Percentiles rank a stretch among this genome's conserved stretches.
phyloP scores from a whole-genome alignment of 2,329 filamentous ascomycete genomes.

The Cytospora paraplurivora region DNA sequence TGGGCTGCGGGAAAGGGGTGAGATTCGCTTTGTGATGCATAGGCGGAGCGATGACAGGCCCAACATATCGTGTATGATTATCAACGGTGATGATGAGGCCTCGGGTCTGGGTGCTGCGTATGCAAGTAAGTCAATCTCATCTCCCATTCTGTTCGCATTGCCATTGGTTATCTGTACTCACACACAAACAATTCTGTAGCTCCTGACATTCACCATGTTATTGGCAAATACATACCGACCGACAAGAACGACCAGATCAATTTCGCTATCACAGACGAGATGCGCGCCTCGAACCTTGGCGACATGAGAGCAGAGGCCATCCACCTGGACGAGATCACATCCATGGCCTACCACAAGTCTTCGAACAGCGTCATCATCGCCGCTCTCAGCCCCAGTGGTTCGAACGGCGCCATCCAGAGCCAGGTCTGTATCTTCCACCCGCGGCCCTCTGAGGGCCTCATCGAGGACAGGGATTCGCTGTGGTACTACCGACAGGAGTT shows the following conservation, averaged over 20 bases:
- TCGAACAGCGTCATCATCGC: conserved; percentile 48
- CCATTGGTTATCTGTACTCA: conserved; percentile 1
- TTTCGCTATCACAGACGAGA: conserved; percentile 5
- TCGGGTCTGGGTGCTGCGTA: conserved; percentile 47
- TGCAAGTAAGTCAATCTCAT: conserved; percentile 27
- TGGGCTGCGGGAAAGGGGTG: conserved; percentile 45
- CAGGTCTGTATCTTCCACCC: conserved; percentile 48
- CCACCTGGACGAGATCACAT: conserved; percentile 46
- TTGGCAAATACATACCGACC: conserved; percentile 46
- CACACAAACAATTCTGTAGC: conserved; percentile 33
- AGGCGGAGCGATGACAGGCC: conserved; percentile 33
- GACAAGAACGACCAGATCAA: conserved; percentile 44
- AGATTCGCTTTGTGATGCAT: conserved; percentile 39
- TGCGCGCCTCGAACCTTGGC: conserved; percentile 7
- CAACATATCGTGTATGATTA: conserved; percentile 45
- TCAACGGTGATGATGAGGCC: conserved; percentile 43
- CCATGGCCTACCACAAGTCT: conserved; percentile 50
- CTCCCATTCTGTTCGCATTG: conserved; percentile 21
- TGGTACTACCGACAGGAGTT: conserved; percentile 34
- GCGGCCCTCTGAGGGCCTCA: conserved; percentile 35
- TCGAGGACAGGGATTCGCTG: conserved; percentile 11
- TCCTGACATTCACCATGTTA: conserved; percentile 39
- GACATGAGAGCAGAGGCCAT: conserved; percentile 32
- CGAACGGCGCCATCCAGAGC: conserved; percentile 49
- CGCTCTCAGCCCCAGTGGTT: conserved; percentile 41